Base-by-base conservation (phyloP, 306 rosid genomes). In the Elaeagnus macrophylla region DNA sequence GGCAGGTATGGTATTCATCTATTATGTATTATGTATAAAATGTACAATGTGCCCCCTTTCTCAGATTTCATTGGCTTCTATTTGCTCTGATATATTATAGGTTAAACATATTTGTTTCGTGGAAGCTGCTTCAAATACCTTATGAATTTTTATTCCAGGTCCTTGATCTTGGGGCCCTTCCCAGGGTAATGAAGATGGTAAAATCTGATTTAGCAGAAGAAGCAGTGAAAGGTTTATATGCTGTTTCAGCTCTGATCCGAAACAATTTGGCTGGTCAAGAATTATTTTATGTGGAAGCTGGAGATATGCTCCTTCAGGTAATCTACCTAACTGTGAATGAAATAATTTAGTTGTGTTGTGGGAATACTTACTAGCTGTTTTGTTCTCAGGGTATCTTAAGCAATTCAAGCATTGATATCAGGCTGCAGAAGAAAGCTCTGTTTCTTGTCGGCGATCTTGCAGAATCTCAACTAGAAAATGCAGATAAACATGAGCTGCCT, bases 141-240 rank as follows among this genome's bases (percentile, higher is more conserved):
- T 51, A 39, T 5, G 60, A 60, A 53, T 53, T 40, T 66, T 20
- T 7, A 54, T 46, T 64, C 36, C 73, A 90, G 97, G 82, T 83
- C 54, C 65, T 90, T 74, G 83, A 77, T 61, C 83, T 70, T 7
- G 84, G 94, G 58, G 91, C 83, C 25, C 65, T 90, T 51, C 46
- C 91, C 47, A 71, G 66, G 70, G 69, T 90, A 56, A 75, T 82
- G 73, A 18, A 63, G 67, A 86, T 90, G 91, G 83, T 72, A 14
- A 83, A 80, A 43, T 81, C 97, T 57, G 53, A 54, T 56, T 75
- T 70, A 7, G 37, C 44, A 6, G 97, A 90, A 75, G 97, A 90
- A 75, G 91, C 89, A 65, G 79, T 42, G 72, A 90, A 86, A 72
- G 94, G 86, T 37, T 65, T 90, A 52, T 86, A 76, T 80, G 95